These are phyloP conservation scores for Rostrohypoxylon terebratum DNA, from an alignment of 495 filamentous ascomycete genomes.

Conservation along the genomic window DNA sequence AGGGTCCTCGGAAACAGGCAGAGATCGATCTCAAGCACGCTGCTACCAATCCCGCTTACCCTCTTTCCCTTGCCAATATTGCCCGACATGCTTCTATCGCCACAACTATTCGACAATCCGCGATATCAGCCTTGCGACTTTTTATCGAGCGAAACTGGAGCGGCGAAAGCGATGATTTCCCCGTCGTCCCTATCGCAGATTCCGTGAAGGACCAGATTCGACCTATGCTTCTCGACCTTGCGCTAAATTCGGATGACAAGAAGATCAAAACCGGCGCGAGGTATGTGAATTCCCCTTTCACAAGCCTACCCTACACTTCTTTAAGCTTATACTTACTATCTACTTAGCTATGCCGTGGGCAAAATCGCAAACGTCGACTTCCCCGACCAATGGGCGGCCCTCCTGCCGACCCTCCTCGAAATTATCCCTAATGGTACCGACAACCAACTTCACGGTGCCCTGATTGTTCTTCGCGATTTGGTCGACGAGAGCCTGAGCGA, in stretches of 20 bases:
- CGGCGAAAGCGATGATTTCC: constrained; percentile 67
- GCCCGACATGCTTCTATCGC: constrained; percentile 77
- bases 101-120: constrained; percentile 81
- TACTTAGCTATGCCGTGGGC: constrained; percentile 81
- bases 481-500: constrained; percentile 94
- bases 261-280: constrained; percentile 87
- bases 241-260: constrained; percentile 78
- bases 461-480: constrained; percentile 87
- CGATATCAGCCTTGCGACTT: constrained; percentile 80
- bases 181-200: constrained; percentile 73
- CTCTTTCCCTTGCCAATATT: constrained; percentile 80
- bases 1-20: constrained; percentile 79
- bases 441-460: constrained; percentile 84
- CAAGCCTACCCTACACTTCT: background rate
- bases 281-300: constrained; percentile 46
- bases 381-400: constrained; percentile 89
- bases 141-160: constrained; percentile 85
- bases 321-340: background rate
- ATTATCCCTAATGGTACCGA: constrained; percentile 78
- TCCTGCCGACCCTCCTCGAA: constrained; percentile 82
- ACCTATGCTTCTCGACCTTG: constrained; percentile 75
- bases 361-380: constrained; percentile 96
- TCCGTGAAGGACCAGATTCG: constrained; percentile 78
- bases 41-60: constrained; percentile 73
- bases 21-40: constrained; percentile 79